Conservation (phyloP, 768 basidiomycete genomes). For the Hericium rajendrae region DNA sequence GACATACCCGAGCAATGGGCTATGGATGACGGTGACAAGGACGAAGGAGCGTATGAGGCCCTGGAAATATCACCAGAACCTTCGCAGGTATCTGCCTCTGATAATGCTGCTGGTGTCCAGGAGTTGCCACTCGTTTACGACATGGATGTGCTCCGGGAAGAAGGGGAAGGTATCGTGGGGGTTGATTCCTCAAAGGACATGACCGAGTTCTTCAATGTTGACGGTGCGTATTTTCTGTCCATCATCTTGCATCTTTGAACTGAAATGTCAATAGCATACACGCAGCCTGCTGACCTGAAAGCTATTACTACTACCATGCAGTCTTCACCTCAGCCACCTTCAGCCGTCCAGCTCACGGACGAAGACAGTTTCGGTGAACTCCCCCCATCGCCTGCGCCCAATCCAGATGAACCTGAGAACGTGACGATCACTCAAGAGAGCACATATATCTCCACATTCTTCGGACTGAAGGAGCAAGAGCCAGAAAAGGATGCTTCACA, state of each 20-base stretch:
- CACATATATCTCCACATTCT: background rate
- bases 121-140: background rate
- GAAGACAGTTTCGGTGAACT: conserved; percentile 13
- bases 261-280: too few relatives aligned
- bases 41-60: conserved; percentile 6
- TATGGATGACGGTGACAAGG: background rate
- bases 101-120: background rate
- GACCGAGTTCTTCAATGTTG: background rate
- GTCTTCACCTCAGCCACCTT: background rate
- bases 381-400: conserved; percentile 9
- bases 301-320: too few relatives aligned
- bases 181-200: background rate
- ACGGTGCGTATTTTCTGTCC: background rate
- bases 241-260: too few relatives aligned
- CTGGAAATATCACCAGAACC: background rate
- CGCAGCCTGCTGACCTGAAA: too few relatives aligned
- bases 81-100: background rate
- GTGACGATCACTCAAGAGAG: background rate
- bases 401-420: background rate
- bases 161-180: background rate
- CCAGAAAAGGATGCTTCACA: background rate
- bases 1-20: conserved; percentile 9
- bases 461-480: background rate
- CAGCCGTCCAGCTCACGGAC: conserved; percentile 6
- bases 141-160: background rate